Evolutionary conservation across 768 basidiomycete species (phyloP), one percentile per base, ranked within the genome.

Genomic region (Psilocybe subaeruginosa): DNA sequence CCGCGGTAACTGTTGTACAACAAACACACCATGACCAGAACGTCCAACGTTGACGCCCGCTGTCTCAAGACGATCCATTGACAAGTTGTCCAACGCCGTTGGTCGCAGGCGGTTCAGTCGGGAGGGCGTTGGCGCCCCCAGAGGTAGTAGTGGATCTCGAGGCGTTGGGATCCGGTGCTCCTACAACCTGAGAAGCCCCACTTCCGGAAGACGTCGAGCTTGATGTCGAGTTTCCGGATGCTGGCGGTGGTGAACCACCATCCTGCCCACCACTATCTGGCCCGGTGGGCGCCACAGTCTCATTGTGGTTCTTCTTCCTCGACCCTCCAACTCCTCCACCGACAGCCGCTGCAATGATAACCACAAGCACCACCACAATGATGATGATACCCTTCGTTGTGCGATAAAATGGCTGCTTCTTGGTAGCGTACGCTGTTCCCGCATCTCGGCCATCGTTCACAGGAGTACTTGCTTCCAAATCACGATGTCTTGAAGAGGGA

Each of bases 261-360:
- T 12, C 41, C 47, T 12, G 6, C 45, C 31, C 19, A 31, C 35
- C 8, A 6, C 3, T 48, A 48, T 45, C 46, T 17, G n/a, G 46
- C 17, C 8, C 8, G 14, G 19, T n/a, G n/a, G 41, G 41, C 14
- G 41, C 41, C 11, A 43, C 41, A 12, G 14, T 12, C 3, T 27
- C 37, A 5, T 49, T 35, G n/a, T 35, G 14, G 14, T 59, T 60
- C 59, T 64, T 66, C n/a, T 68, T 65, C 65, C 55, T 61, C 48
- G 83, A 78, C 17, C 82, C 86, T 30, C 85, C 86, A 0, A 87
- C 86, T 0, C 78, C 86, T 4, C 85, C 86, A 0, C 85, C 85
- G 3, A 88, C 79, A 3, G 81, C 76, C 0, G 81, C 86, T 0
- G 75, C 86, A 41, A 88, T 64, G 50, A 85, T 61, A 27, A 85